phyloP scores from a whole-genome alignment of 345 rosid genomes.

The Erodium maritimum region DNA sequence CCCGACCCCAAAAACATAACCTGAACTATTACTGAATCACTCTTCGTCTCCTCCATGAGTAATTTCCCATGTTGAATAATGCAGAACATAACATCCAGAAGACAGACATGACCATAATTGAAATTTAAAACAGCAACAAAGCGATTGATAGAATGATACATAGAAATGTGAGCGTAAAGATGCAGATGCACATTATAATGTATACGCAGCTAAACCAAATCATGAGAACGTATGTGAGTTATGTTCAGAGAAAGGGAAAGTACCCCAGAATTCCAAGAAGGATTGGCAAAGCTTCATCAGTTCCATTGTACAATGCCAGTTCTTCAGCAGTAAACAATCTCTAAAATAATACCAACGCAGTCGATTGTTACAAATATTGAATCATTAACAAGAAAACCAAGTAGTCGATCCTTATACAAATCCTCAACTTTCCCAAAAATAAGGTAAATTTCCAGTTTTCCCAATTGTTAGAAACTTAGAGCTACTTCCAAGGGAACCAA shows the following conservation, averaged over 20 bases:
- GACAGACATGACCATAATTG: neutral
- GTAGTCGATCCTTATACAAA: too few species aligned
- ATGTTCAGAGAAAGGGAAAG: neutral
- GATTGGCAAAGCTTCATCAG: conserved; percentile 56
- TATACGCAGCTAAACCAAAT: too few species aligned
- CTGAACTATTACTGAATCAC: too few species aligned
- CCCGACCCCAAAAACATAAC: too few species aligned
- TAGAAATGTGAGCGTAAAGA: neutral
- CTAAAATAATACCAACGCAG: conserved; percentile 13
- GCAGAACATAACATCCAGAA: too few species aligned
- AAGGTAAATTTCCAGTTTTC: too few species aligned
- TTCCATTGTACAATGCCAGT: conserved; percentile 68
- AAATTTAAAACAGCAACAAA: neutral
- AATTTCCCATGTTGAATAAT: too few species aligned
- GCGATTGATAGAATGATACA: neutral
- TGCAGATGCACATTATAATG: too few species aligned
- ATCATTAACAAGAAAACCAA: neutral
- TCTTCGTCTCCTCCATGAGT: too few species aligned
- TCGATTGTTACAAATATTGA: neutral
- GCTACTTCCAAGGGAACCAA: neutral
- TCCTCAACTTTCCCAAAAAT: too few species aligned
- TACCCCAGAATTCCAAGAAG: conserved; percentile 87
- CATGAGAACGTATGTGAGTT: neutral
- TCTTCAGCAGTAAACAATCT: conserved; percentile 60
- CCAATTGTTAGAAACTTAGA: neutral